Base-by-base conservation (phyloP, 306 rosid genomes). In the Casuarina glauca region DNA sequence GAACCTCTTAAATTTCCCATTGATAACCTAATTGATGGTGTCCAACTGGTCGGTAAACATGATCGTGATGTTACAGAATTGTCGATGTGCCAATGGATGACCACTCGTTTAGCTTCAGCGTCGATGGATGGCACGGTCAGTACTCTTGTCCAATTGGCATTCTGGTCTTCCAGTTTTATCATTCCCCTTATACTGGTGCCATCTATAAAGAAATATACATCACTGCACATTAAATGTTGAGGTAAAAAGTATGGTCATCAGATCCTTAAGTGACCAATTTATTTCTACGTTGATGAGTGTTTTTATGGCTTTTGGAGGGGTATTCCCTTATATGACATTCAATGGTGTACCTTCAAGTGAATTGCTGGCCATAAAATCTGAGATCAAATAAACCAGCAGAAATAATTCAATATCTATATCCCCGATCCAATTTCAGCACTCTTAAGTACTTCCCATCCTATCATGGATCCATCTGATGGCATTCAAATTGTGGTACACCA, bases 71-170 rank as follows among this genome's bases (percentile, higher is more conserved):
- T 90, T 64, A 90, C 92, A 8, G 95, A 90, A 80, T 81, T 90
- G 85, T 81, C 95, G 72, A 90, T 90, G 95, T 90, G 95, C 85
- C 95, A 90, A 82, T 88, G 95, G 95, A 90, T 90, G 92, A 86
- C 81, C 79, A 88, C 84, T 85, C 89, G 91, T 13, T 88, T 90
- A 83, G 95, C 89, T 79, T 88, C 95, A 73, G 95, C 92, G 75
- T 90, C 95, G 44, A 74, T 79, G 54, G 95, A 90, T 83, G 92
- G 95, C 84, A 83, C 72, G 88, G 95, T 90, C 74, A 68, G 95
- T 76, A 78, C 86, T 74, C 55, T 78, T 75, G 52, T 57, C 19
- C 53, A 35, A 70, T 46, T 81, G 78, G 76, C 35, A 48, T 6
- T 77, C 60, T 53, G 70, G 64, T 63, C 75, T 75, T 80, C 49